Conservation (phyloP, 805 yeast genomes). For the Limtongozyma cylindracea region DNA sequence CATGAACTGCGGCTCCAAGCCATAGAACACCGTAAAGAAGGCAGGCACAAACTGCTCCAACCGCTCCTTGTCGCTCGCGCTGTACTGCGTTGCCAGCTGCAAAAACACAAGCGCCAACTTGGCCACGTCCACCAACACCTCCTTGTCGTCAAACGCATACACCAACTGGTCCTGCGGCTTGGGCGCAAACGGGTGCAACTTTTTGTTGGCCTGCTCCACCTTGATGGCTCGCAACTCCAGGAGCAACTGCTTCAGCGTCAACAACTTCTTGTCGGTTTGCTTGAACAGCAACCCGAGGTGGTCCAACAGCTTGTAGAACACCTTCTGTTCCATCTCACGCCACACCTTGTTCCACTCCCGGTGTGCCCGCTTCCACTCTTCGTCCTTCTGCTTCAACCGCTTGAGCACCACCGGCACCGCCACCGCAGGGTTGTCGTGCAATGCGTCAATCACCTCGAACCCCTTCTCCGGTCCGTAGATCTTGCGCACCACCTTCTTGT, state of each 20-base stretch:
- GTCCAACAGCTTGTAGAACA: constrained; percentile 78
- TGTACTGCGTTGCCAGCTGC: constrained; percentile 44
- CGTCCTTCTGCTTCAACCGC: constrained; percentile 90
- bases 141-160: constrained; percentile 37
- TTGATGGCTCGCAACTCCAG: constrained; percentile 84
- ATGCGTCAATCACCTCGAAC: constrained; percentile 83
- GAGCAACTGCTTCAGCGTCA: constrained; percentile 74
- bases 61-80: constrained; percentile 58
- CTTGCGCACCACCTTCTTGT: constrained; percentile 80
- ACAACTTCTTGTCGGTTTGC: constrained; percentile 81
- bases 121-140: constrained; percentile 49
- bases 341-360: constrained; percentile 98
- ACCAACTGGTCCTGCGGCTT: constrained; percentile 54
- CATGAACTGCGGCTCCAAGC: constrained; percentile 21
- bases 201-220: constrained; percentile 72
- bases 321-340: constrained; percentile 95
- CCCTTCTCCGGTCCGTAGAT: constrained; percentile 89
- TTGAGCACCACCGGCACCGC: constrained; percentile 86
- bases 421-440: constrained; percentile 85
- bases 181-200: constrained; percentile 69
- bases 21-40: constrained; percentile 52
- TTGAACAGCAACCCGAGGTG: constrained; percentile 91
- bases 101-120: constrained; percentile 43
- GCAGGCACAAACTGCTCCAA: constrained; percentile 44
- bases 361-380: constrained; percentile 96